Conservation (phyloP, 1,139 yeast genomes). For the Suzukiozyma palmioleophila region DNA sequence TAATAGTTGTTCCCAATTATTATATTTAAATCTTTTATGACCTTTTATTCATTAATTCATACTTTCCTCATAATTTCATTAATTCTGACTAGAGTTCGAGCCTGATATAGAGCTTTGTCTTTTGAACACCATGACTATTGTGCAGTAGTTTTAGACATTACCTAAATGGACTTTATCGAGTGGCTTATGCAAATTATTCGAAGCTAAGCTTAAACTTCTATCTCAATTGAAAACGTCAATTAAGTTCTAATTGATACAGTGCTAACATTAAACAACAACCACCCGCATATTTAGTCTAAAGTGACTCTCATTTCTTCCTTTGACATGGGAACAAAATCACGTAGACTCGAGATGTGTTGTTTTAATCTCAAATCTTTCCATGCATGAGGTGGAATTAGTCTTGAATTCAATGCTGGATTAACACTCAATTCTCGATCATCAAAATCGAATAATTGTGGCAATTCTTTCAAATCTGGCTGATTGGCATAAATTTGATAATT, state of each 20-base stretch:
- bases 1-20: not conserved
- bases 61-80: not conserved
- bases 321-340: conserved; percentile 32
- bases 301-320: conserved; percentile 32
- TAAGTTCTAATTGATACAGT: too few species aligned
- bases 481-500: conserved; percentile 34
- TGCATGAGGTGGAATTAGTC: conserved; percentile 36
- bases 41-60: not conserved
- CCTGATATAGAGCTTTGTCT: not conserved
- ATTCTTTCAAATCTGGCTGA: conserved; percentile 39
- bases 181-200: too few species aligned
- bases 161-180: too few species aligned
- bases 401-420: conserved; percentile 29
- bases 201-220: too few species aligned
- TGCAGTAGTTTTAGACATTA: too few species aligned
- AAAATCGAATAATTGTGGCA: conserved; percentile 48
- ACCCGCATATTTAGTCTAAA: conserved; percentile 23
- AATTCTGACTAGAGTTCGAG: not conserved
- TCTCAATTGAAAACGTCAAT: too few species aligned
- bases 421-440: conserved; percentile 46
- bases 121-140: too few species aligned
- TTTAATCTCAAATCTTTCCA: conserved; percentile 24
- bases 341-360: conserved; percentile 19
- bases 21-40: not conserved
- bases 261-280: too few species aligned